Evolutionary conservation across 1,284 basidiomycete genomes (phyloP), one percentile per base, ranked within the genome.

Genomic region (Ceratobasidium sp.): DNA sequence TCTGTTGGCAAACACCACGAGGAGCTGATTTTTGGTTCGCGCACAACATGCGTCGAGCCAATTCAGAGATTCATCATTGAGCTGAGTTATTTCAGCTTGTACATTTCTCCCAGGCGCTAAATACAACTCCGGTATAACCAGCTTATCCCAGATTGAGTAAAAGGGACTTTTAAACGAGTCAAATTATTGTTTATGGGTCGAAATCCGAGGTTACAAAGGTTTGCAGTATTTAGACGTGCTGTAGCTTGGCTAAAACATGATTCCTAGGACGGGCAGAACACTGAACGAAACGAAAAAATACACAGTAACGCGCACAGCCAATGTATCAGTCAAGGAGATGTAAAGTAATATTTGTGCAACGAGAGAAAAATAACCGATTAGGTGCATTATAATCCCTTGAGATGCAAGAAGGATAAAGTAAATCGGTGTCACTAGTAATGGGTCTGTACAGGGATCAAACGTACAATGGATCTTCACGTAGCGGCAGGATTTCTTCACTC

Each of bases 381-480:
- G 18, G 26, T 26, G 61, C 61, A 63, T 63, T 40, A n/a, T 18
- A n/a, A 63, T 33, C 61, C 61, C 61, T 63, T n/a, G n/a, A 58
- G n/a, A 28, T 23, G 18, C 18, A 10, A 18, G 12, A 49, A 18
- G 55, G 55, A 58, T 53, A 58, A n/a, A 9, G n/a, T 58, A 23
- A 58, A 28, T 23, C 9, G 55, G 55, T 33, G 33, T 33, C 33
- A 33, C 33, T 33, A 33, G 33, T 33, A 33, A 33, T 33, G 33
- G 33, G 33, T 33, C 33, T 33, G 33, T 33, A 33, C 33, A 33
- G 33, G 33, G n/a, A 58, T 49, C 18, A 58, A 58, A 58, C 26
- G n/a, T 58, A 58, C 55, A 28, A 58, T 58, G 55, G 10, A 58
- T 18, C 26, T n/a, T 58, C 20, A 58, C 55, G 10, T 58, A 28